phyloP scores from a whole-genome alignment of 345 rosid genomes.

The Capsella bursapastoris region DNA sequence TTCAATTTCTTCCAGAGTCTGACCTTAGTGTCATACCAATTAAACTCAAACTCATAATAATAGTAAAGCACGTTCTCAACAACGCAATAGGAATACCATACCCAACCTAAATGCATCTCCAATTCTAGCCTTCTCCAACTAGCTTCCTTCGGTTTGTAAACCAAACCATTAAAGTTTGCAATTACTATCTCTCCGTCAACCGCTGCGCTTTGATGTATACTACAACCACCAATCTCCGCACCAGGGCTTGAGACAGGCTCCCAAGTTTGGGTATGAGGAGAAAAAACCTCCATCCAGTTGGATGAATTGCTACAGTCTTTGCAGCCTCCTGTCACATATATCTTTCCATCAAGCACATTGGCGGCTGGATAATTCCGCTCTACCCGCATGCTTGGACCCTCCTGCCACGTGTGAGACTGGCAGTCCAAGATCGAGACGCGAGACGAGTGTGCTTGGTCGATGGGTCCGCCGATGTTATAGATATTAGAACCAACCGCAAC shows the following conservation, averaged over 20 bases:
- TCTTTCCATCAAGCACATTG: conserved; percentile 54
- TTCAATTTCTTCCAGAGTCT: conserved; percentile 58
- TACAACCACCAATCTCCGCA: not conserved
- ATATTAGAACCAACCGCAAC: conserved; percentile 46
- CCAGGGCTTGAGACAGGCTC: conserved; percentile 4
- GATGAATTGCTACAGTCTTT: conserved; percentile 45
- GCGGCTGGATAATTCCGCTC: conserved; percentile 55
- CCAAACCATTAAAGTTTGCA: not conserved
- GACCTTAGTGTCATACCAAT: conserved; percentile 54
- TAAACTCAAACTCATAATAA: conserved; percentile 63
- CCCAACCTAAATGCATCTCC: conserved; percentile 24
- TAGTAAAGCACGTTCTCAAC: conserved; percentile 52
- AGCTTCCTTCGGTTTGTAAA: conserved; percentile 21
- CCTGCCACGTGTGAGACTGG: conserved; percentile 59
- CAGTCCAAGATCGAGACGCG: conserved; percentile 69
- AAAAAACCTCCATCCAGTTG: conserved; percentile 78
- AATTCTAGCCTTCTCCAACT: conserved; percentile 58
- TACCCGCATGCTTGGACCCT: conserved; percentile 56
- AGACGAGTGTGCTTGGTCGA: conserved; percentile 45
- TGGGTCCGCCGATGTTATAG: conserved; percentile 61
- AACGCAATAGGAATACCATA: not conserved
- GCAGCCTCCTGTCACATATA: conserved; percentile 74
- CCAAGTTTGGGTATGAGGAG: conserved; percentile 53
- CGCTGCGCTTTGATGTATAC: not conserved
- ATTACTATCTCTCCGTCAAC: not conserved